Evolutionary conservation across 805 yeast genomes (phyloP), one percentile per base, ranked within the genome.

Genomic region (Saccharomycopsis fibuligera): DNA sequence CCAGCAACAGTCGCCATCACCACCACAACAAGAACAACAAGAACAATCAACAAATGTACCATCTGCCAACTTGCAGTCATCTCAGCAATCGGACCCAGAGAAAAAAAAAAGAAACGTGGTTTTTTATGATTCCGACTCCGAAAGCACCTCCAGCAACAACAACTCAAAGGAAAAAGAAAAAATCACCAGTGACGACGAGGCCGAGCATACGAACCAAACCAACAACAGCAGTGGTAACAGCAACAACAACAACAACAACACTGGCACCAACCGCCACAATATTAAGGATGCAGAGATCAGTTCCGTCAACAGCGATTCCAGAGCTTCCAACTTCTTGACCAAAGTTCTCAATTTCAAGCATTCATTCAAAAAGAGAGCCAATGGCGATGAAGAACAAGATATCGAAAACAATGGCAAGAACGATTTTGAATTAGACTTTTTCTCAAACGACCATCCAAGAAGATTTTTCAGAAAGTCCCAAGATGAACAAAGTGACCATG

Each of bases 361-460:
- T 16, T 21, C 42, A 17, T n/a, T 5, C 25, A 17, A 17, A 8
- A 24, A 41, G 16, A 49, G 17, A 41, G 45, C 25, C 19, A 19
- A 19, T 23, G 33, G 37, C 27, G 24, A 49, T 24, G 44, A 49
- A 9, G 45, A 46, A 36, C 10, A 14, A 16, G 19, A 21, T 12
- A 30, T 37, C 25, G 50, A 46, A 19, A 46, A 41, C 23, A 9
- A 35, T 23, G 41, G 29, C 3, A 30, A 33, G n/a, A 39, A 45
- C 19, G 44, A 35, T 25, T 46, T 40, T 33, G 49, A 46, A 22
- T 23, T 46, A 17, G 33, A 35, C 17, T 46, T 46, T 19, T 40
- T 46, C 22, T 40, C 45, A 3, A 27, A 27, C 5, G 49, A 46
- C 23, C 49, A 46, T 25, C 44, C 45, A 35, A 22, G n/a, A 8